phyloP scores from a whole-genome alignment of 2,329 filamentous ascomycete species.

The Cladosporium austrohemisphaericum region DNA sequence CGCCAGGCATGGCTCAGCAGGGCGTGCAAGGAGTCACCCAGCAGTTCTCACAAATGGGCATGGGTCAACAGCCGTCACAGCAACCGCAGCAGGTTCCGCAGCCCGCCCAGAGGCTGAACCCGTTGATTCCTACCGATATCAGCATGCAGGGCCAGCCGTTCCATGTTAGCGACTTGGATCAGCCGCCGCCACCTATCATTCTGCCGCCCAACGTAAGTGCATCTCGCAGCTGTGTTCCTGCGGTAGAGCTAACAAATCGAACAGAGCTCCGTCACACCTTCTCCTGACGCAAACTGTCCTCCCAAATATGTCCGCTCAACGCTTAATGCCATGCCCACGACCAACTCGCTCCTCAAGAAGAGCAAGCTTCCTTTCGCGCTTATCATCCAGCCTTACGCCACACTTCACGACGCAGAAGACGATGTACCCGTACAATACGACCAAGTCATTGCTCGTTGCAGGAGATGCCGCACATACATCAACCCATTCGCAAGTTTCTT shows the following conservation, averaged over 20 bases:
- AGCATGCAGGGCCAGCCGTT: slow-evolving; percentile 75
- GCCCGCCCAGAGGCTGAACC: slow-evolving; percentile 63
- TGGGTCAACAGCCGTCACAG: slow-evolving; percentile 49
- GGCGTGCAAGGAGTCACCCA: slow-evolving; percentile 65
- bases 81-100: slow-evolving; percentile 43
- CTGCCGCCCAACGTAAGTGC: slow-evolving; percentile 74
- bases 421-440: slow-evolving; percentile 88
- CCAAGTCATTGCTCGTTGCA: slow-evolving; percentile 93
- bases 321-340: slow-evolving; percentile 88
- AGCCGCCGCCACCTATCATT: slow-evolving; percentile 85
- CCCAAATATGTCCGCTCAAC: slow-evolving; percentile 94
- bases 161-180: slow-evolving; percentile 86
- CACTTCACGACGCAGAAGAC: slow-evolving; percentile 90
- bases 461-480: slow-evolving; percentile 94
- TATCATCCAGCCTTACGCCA: slow-evolving; percentile 91
- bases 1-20: slow-evolving; percentile 24
- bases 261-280: slow-evolving; percentile 80
- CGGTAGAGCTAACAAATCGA: background rate
- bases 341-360: slow-evolving; percentile 90
- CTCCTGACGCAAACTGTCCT: slow-evolving; percentile 84
- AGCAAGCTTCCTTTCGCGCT: slow-evolving; percentile 93
- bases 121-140: slow-evolving; percentile 87
- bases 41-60: slow-evolving; percentile 75
- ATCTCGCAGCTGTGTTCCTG: slow-evolving; percentile 38
- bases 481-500: slow-evolving; percentile 96